Conservation (phyloP, 2,329 filamentous ascomycete species). For the Diaporthe capsici region DNA sequence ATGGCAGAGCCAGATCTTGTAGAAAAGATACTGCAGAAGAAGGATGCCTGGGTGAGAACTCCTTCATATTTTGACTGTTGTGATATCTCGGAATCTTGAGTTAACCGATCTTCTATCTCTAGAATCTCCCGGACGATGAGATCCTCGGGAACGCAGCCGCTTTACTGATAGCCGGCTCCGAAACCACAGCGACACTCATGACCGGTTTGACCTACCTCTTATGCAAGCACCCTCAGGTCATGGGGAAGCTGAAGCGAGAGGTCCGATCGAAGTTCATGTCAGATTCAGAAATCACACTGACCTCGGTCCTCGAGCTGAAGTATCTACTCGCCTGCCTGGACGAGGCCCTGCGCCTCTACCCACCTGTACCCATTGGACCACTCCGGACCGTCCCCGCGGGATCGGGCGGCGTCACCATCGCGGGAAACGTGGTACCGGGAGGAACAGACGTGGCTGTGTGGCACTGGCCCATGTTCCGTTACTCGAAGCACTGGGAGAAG, state of each 20-base stretch:
- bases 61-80: too few relatives aligned
- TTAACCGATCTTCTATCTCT: neutral
- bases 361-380: slow-evolving; percentile 44
- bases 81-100: neutral
- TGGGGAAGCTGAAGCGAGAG: slow-evolving; percentile 54
- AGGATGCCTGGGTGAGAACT: slow-evolving; percentile 39
- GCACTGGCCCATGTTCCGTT: slow-evolving; percentile 51
- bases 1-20: slow-evolving; percentile 45
- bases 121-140: slow-evolving; percentile 18
- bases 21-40: slow-evolving; percentile 44
- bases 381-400: slow-evolving; percentile 40
- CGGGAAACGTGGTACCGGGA: slow-evolving; percentile 40
- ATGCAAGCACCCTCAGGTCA: slow-evolving; percentile 48
- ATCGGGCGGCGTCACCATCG: slow-evolving; percentile 40
- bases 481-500: slow-evolving; percentile 53
- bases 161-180: slow-evolving; percentile 44
- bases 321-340: slow-evolving; percentile 57
- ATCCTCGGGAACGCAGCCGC: slow-evolving; percentile 16
- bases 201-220: slow-evolving; percentile 48
- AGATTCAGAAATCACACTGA: slow-evolving; percentile 55
- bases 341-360: slow-evolving; percentile 57
- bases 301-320: slow-evolving; percentile 46
- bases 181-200: slow-evolving; percentile 46
- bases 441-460: slow-evolving; percentile 50
- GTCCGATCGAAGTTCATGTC: slow-evolving; percentile 53